phyloP scores from a whole-genome alignment of 306 rosid species.

The Cajanus cajan region DNA sequence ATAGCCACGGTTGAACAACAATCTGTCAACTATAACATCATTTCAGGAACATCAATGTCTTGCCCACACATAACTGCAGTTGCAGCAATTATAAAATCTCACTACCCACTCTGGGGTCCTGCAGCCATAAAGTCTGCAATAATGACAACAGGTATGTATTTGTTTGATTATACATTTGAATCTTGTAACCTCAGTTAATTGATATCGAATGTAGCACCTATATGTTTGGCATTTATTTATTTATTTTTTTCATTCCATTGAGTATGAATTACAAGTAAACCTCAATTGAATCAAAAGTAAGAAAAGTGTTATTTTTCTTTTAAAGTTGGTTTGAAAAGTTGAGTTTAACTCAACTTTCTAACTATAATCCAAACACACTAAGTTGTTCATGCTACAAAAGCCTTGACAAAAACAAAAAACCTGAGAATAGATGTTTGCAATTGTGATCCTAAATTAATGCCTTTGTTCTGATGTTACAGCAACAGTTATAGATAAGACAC shows the following conservation, averaged over 20 bases:
- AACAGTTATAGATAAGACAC: slow-evolving; percentile 45
- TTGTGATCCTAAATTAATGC: neutral
- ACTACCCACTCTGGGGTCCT: slow-evolving; percentile 60
- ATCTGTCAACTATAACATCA: slow-evolving; percentile 57
- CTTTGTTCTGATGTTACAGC: slow-evolving; percentile 43
- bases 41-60: slow-evolving; percentile 73
- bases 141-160: slow-evolving; percentile 69
- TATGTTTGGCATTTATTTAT: too few relatives aligned
- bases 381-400: neutral
- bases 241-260: too few relatives aligned
- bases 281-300: too few relatives aligned
- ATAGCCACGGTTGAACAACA: slow-evolving; percentile 40
- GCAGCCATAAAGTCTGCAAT: slow-evolving; percentile 70
- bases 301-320: too few relatives aligned
- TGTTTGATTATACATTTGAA: too few relatives aligned
- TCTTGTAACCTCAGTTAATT: too few relatives aligned
- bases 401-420: neutral
- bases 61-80: slow-evolving; percentile 64
- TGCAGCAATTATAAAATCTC: slow-evolving; percentile 54
- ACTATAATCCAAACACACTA: too few relatives aligned
- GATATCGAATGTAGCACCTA: too few relatives aligned
- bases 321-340: too few relatives aligned
- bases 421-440: neutral
- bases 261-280: too few relatives aligned
- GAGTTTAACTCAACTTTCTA: too few relatives aligned